phyloP scores from a whole-genome alignment of 495 filamentous ascomycete species.

The Penicillium pulvis region DNA sequence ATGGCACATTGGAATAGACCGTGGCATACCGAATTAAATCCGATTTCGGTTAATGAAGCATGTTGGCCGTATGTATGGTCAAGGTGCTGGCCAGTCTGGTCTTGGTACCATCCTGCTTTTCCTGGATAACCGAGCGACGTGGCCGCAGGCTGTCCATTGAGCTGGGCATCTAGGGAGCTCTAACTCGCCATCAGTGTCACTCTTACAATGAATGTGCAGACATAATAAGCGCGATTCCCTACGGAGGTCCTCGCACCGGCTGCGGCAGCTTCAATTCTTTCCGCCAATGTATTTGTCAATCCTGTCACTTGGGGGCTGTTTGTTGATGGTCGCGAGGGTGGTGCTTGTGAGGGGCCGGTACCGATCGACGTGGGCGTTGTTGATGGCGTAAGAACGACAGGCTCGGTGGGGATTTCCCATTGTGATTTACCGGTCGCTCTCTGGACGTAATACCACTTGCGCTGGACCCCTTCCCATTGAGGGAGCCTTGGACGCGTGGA shows the following conservation, averaged over 20 bases:
- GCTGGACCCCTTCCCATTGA: constrained; percentile 74
- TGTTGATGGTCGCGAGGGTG: constrained; percentile 20
- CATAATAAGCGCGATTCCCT: constrained; percentile 30
- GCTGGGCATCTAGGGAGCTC: constrained; percentile 30
- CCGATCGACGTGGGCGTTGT: constrained; percentile 38
- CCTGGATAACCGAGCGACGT: constrained; percentile 17
- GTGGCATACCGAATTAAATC: constrained; percentile 19
- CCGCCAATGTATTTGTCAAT: constrained; percentile 16
- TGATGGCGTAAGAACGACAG: constrained; percentile 47
- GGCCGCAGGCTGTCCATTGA: constrained; percentile 19
- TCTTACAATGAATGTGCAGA: constrained; percentile 23
- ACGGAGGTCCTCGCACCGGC: constrained; percentile 32
- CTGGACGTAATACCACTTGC: constrained; percentile 82
- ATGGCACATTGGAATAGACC: neutral
- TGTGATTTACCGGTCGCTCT: constrained; percentile 72
- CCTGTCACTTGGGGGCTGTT: constrained; percentile 19
- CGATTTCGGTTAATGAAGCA: neutral
- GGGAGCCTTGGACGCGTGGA: constrained; percentile 55
- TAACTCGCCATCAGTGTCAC: constrained; percentile 37
- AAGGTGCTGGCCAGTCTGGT: constrained; percentile 16
- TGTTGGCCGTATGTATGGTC: constrained; percentile 14
- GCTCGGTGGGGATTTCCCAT: constrained; percentile 75
- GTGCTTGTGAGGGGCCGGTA: constrained; percentile 33
- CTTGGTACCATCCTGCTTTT: constrained; percentile 22
- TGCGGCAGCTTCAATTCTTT: constrained; percentile 18